Conservation (phyloP, 768 basidiomycete species). For the Punctularia strigosozonata region DNA sequence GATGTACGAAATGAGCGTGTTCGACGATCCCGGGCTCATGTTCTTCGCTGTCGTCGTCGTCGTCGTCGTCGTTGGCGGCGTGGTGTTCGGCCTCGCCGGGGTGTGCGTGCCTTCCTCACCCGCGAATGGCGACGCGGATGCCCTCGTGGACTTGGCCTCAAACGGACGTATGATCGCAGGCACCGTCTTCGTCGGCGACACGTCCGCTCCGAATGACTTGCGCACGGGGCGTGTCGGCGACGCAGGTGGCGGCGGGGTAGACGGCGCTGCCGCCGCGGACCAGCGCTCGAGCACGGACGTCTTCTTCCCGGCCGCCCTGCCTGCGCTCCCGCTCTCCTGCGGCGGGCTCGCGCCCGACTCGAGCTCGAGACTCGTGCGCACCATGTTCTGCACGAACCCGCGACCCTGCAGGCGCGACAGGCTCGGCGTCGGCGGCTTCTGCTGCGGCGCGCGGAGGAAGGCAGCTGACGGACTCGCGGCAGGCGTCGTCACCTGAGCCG, state of each 20-base stretch:
- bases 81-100: no score
- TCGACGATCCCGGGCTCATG: conserved; percentile 53
- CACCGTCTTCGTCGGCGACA: no score
- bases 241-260: conserved; percentile 25
- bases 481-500: conserved; percentile 31
- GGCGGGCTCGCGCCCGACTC: conserved; percentile 15
- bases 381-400: conserved; percentile 77
- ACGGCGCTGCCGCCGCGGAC: conserved; percentile 31
- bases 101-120: no score
- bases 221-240: conserved; percentile 28
- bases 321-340: background rate
- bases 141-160: no score
- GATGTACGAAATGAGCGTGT: conserved; percentile 62
- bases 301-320: conserved; percentile 11
- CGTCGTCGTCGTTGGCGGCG: conserved; percentile 9
- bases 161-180: no score
- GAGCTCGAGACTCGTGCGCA: conserved; percentile 52
- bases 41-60: conserved; percentile 11
- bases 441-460: conserved; percentile 41
- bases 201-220: conserved; percentile 26
- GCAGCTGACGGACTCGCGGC: conserved; percentile 39
- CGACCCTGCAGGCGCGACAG: conserved; percentile 74
- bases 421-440: conserved; percentile 72
- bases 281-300: conserved; percentile 62
- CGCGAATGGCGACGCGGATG: no score